A percentile compares a stretch with the other conserved stretches of the same genome.
Conservation (phyloP, 2,329 filamentous ascomycete species). For the Beauveria caledonica region DNA sequence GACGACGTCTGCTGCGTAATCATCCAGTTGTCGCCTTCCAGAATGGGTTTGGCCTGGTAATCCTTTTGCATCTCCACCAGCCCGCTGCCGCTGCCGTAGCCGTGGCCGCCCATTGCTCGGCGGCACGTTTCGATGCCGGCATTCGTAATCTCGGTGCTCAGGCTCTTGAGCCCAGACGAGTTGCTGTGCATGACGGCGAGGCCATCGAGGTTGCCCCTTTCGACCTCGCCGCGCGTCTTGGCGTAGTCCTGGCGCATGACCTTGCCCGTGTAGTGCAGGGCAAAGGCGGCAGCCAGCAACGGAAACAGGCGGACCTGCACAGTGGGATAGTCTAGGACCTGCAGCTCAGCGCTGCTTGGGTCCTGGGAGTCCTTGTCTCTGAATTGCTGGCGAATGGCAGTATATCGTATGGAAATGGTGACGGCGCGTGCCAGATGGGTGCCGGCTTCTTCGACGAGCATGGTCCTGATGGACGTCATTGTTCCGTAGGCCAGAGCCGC, state of each 20-base stretch:
- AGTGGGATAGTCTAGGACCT: slow-evolving; percentile 75
- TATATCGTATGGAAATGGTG: slow-evolving; percentile 69
- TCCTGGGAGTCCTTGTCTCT: slow-evolving; percentile 61
- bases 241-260: slow-evolving; percentile 67
- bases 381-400: slow-evolving; percentile 67
- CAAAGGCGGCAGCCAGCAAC: slow-evolving; percentile 64
- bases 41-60: slow-evolving; percentile 61
- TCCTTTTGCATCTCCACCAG: slow-evolving; percentile 69
- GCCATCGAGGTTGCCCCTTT: slow-evolving; percentile 34
- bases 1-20: slow-evolving; percentile 70
- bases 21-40: slow-evolving; percentile 80
- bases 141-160: slow-evolving; percentile 62
- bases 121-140: slow-evolving; percentile 70
- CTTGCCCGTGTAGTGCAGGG: slow-evolving; percentile 71
- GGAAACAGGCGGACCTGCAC: slow-evolving; percentile 67
- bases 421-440: slow-evolving; percentile 65
- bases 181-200: slow-evolving; percentile 69
- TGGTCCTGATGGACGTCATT: slow-evolving; percentile 65
- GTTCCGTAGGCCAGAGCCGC: slow-evolving; percentile 67
- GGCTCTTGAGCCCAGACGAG: slow-evolving; percentile 67
- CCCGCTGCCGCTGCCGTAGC: slow-evolving; percentile 67
- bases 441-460: slow-evolving; percentile 66
- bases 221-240: slow-evolving; percentile 42
- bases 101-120: slow-evolving; percentile 68
- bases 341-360: slow-evolving; percentile 54